Evolutionary conservation across 768 basidiomycete species (phyloP).

Genomic region (Scleroderma citrinum): DNA sequence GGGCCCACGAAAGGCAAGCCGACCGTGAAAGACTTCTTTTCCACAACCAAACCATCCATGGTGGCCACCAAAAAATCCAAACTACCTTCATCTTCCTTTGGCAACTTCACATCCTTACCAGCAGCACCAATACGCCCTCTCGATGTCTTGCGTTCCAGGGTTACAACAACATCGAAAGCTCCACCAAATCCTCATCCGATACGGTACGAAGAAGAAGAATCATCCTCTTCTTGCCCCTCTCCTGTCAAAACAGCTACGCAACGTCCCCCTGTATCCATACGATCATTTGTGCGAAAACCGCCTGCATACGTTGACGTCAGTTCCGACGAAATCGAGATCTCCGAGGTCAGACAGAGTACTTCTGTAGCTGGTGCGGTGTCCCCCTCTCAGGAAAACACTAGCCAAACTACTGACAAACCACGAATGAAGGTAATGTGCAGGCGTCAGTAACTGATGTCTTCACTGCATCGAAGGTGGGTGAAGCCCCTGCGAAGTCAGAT

Average conservation of each 20-base stretch:
- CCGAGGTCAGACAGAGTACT: conserved; percentile 1
- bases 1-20: background rate
- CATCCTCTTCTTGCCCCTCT: background rate
- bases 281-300: conserved; percentile 5
- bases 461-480: background rate
- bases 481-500: background rate
- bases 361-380: background rate
- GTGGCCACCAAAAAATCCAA: background rate
- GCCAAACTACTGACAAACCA: background rate
- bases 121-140: conserved; percentile 20
- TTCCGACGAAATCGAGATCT: conserved; percentile 12
- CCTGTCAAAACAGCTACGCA: background rate
- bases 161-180: conserved; percentile 3
- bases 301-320: conserved; percentile 17
- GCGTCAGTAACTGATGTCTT: background rate
- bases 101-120: conserved; percentile 1
- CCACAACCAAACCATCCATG: background rate
- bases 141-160: conserved; percentile 18
- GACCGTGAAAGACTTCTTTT: conserved; percentile 1
- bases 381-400: background rate
- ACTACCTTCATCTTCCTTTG: conserved; percentile 1
- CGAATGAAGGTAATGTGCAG: background rate
- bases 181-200: background rate
- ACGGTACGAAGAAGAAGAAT: conserved; percentile 10
- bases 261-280: background rate